Conservation (phyloP, 352 stramenopile genomes). For the Globisporangium orthogonon region DNA sequence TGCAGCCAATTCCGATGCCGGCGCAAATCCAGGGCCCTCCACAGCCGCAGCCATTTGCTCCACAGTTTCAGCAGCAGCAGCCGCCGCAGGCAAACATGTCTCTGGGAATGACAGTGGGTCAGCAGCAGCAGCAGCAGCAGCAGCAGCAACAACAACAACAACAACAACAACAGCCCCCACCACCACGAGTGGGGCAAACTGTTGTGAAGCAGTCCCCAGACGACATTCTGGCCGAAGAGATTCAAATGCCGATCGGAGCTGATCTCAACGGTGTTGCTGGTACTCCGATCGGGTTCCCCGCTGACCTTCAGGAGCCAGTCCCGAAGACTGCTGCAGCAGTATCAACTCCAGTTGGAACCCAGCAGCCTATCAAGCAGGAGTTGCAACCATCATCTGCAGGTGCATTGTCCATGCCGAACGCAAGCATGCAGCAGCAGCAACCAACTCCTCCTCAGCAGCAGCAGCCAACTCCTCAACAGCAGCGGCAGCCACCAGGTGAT, state of each 20-base stretch:
- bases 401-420: neutral
- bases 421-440: neutral
- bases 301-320: conserved; percentile 42
- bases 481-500: neutral
- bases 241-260: conserved; percentile 19
- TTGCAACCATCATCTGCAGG: neutral
- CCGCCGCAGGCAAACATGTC: neutral
- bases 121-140: conserved; percentile 10
- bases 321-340: conserved; percentile 10
- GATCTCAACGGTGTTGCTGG: conserved; percentile 13
- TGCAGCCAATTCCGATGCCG: conserved; percentile 48
- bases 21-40: conserved; percentile 13
- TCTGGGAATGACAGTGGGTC: neutral
- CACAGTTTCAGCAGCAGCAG: conserved; percentile 13
- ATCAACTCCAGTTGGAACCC: neutral
- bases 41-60: conserved; percentile 30
- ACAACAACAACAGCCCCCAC: neutral
- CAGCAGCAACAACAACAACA: neutral
- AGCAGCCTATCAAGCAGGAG: conserved; percentile 1
- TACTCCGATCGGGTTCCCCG: conserved; percentile 53
- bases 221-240: conserved; percentile 42
- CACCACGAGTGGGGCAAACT: neutral
- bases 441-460: neutral
- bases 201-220: conserved; percentile 37
- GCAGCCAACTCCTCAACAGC: neutral